Evolutionary conservation across 129 eudicot species (phyloP).

Genomic region (Solidago caesia): DNA sequence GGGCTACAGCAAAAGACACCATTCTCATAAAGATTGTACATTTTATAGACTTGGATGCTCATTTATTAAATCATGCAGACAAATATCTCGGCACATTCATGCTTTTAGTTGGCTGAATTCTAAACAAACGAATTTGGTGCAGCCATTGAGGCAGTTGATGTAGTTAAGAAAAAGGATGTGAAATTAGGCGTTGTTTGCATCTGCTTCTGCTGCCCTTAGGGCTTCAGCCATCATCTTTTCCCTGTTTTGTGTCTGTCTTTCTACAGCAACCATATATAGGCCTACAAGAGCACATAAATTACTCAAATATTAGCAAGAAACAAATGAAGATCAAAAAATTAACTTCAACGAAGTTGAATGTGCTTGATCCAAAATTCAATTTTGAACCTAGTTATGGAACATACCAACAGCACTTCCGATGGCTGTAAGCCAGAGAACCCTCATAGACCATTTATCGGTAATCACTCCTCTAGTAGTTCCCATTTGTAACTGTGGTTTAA

Average conservation of each 20-base stretch:
- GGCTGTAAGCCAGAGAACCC: constrained; percentile 70
- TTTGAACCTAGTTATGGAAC: neutral
- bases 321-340: too few relatives aligned
- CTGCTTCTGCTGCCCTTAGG: constrained; percentile 53
- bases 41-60: constrained; percentile 3
- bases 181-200: constrained; percentile 31
- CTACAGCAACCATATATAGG: constrained; percentile 79
- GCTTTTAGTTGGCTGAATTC: neutral
- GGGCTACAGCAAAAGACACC: constrained; percentile 14
- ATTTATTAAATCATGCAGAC: constrained; percentile 23
- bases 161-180: neutral
- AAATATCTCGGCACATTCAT: neutral
- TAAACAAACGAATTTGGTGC: neutral
- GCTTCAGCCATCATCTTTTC: constrained; percentile 71
- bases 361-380: neutral
- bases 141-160: neutral
- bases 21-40: constrained; percentile 9
- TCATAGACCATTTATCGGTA: constrained; percentile 73
- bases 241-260: constrained; percentile 76
- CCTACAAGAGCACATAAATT: constrained; percentile 37
- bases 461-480: constrained; percentile 55
- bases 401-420: constrained; percentile 78
- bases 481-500: constrained; percentile 39
- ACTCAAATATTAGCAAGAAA: neutral
- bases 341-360: neutral